Evolutionary conservation across 192 early-diverging fungal genomes (phyloP).

Genomic region (Backusella sp.): DNA sequence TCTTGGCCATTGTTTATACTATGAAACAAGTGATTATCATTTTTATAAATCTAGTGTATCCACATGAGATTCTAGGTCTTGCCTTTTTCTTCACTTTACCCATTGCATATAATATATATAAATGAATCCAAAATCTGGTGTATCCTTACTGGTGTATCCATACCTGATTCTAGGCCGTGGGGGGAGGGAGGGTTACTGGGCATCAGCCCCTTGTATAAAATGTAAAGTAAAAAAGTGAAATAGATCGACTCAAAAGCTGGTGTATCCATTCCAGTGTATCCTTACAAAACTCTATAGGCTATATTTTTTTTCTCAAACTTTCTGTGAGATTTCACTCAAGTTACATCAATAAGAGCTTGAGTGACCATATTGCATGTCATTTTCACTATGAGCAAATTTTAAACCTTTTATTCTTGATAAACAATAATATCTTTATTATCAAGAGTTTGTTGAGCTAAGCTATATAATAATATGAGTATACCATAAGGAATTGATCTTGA

Average conservation of each 20-base stretch:
- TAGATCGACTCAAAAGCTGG: neutral
- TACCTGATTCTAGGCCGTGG: neutral
- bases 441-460: neutral
- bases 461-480: neutral
- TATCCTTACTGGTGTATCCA: neutral
- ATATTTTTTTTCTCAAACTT: neutral
- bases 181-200: neutral
- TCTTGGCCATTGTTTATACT: too few species aligned
- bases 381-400: neutral
- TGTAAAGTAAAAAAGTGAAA: neutral
- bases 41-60: neutral
- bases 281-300: neutral
- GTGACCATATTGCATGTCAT: neutral
- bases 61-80: neutral
- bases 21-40: too few species aligned
- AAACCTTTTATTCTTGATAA: neutral
- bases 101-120: neutral
- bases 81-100: neutral
- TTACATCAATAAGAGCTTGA: neutral
- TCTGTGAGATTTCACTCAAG: neutral
- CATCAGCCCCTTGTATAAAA: neutral
- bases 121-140: neutral
- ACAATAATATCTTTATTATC: neutral
- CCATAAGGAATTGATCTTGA: neutral
- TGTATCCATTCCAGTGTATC: neutral